Base-by-base conservation (phyloP, 805 yeast species). In the Cyberlindnera nakhonratchasimensis region DNA sequence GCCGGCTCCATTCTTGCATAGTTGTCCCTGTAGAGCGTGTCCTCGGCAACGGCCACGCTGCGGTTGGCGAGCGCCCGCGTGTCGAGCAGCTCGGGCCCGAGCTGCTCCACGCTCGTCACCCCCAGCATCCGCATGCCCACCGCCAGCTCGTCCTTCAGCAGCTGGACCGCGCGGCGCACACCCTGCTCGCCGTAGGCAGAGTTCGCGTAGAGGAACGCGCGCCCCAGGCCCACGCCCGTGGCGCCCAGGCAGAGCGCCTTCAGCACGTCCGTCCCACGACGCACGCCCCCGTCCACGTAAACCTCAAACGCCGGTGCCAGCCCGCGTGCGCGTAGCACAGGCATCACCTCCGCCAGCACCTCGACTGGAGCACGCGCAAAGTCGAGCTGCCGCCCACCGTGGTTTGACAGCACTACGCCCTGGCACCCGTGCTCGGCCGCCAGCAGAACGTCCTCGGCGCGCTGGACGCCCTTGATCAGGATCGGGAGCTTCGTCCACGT, bases 351-450 rank as follows among this genome's bases (percentile, higher is more conserved):
- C 5, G 84, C 85, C 37, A 88, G 65, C 5, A 85, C 77, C 59
- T 81, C 86, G 26, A 88, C 70, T 2, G 90, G 84, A 0, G 95
- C 79, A n/a, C 86, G 74, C 1, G 95, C 71, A 55, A 77, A 85
- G 63, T 88, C 96, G 43, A 88, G 67, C 63, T 87, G 96, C 47
- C 96, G 71, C 31, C 96, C 96, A 46, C 96, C 96, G 64, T 87
- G 96, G 59, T 87, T 88, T 2, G 95, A 86, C 38, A 87, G 55
- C 4, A 88, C 87, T n/a, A 87, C 82, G 31, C 90, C 96, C 32
- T 79, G 76, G 22, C 76, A 74, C 4, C 93, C 93, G 52, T 73
- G 64, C 50, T 85, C 82, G 6, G 78, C 79, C 0, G 96, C 96
- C 52, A 67, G 63, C 16, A 86, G 59, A 1, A 84, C 89, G 58